Evolutionary conservation across 2,329 filamentous ascomycete species (phyloP).

Genomic region (Cryphonectria parasitica): DNA sequence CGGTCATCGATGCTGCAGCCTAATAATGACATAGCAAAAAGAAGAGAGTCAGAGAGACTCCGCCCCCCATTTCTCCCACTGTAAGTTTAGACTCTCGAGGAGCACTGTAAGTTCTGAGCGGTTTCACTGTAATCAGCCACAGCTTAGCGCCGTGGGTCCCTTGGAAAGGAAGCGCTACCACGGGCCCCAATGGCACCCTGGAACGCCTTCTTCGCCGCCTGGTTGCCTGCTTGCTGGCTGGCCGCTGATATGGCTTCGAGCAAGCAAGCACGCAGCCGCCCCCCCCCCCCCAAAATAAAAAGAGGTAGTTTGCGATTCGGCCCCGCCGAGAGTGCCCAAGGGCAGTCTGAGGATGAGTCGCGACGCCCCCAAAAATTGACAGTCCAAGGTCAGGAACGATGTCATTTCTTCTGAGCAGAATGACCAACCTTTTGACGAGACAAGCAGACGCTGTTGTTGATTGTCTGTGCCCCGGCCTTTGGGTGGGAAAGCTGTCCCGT

Average conservation of each 20-base stretch:
- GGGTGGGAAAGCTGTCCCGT: background rate
- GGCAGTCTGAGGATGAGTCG: background rate
- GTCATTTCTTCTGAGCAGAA: background rate
- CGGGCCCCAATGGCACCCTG: background rate
- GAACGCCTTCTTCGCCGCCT: background rate
- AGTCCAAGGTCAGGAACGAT: background rate
- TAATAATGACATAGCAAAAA: background rate
- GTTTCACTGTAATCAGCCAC: background rate
- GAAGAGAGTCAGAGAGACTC: no score
- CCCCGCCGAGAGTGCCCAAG: background rate
- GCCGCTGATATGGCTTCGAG: background rate
- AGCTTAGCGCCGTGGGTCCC: background rate
- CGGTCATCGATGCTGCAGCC: constrained; percentile 2
- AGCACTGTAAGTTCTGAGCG: background rate
- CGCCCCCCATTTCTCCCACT: background rate
- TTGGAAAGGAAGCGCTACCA: background rate
- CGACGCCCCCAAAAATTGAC: background rate
- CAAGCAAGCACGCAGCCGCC: background rate
- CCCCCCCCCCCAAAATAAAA: background rate
- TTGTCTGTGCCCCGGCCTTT: constrained; percentile 12
- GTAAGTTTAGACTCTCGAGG: background rate
- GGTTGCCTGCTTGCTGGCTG: background rate
- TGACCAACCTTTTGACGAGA: background rate
- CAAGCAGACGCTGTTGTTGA: background rate
- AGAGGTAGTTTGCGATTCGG: background rate